Evolutionary conservation across 164 flowering plant species (phyloP), one percentile per base, ranked within the genome.

Genomic region (Nymphaea thermarum): DNA sequence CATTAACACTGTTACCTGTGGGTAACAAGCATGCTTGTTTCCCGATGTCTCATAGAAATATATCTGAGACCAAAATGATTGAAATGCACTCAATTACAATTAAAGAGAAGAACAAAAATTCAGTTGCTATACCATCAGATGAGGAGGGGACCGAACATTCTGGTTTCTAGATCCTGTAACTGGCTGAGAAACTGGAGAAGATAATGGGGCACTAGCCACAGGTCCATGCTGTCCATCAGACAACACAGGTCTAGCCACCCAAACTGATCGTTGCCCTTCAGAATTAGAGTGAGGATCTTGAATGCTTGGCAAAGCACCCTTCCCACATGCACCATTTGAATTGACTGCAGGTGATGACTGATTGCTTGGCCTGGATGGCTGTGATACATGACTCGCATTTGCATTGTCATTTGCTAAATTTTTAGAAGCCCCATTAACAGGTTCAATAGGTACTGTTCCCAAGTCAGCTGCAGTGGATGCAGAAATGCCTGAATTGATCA

Each of bases 211-310:
- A 69, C 77, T 80, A 4, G 79, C 64, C 2, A 66, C 74, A 65
- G 76, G 77, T 71, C 83, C 79, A 41, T 70, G 68, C 70, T 79
- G 81, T 60, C 82, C 84, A 71, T 82, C 81, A 62, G 86, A 66
- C 68, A 71, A 81, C 14, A 72, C 55, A 11, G 83, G 70, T 18
- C 75, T 77, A 72, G 86, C 96, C 16, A 74, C 17, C 83, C 84
- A 82, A 0, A 69, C 53, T n/a, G 84, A 80, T 17, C 68, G 72
- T 16, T 68, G 62, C 5, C 80, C 82, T 70, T 89, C 89, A 76
- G 15, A 86, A 12, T 77, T 74, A 77, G 53, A 79, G 60, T 84
- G 78, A 36, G 80, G 80, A 65, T 90, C 91, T 73, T 84, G 91
- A 79, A 76, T 82, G 61, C 86, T 80, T 66, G 87, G 77, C 62